These are phyloP conservation scores for Blakeslea trispora DNA, from an alignment of 371 early-diverging fungal genomes.

Conservation along the genomic window DNA sequence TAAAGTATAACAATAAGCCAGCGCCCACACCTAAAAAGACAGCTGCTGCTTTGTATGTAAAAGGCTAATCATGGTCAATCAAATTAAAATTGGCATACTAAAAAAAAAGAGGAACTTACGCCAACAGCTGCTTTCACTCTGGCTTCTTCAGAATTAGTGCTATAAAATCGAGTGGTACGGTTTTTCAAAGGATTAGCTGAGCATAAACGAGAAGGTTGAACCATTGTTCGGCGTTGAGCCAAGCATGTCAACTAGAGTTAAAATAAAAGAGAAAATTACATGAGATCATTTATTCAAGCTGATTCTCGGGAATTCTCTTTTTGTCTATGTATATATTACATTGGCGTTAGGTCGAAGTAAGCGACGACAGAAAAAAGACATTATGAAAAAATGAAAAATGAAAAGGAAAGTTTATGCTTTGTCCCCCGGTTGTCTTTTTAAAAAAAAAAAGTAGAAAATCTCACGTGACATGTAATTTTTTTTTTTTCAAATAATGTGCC, in stretches of 20 bases:
- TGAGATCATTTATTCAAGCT: too few relatives aligned
- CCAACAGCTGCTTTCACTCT: constrained; percentile 26
- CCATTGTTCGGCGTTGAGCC: constrained; percentile 2
- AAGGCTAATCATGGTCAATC: constrained; percentile 29
- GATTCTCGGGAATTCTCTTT: too few relatives aligned
- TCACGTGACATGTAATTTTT: constrained; percentile 6
- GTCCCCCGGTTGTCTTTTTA: neutral
- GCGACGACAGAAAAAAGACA: neutral
- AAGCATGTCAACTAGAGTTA: neutral
- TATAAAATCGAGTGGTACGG: constrained; percentile 6
- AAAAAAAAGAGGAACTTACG: constrained; percentile 7
- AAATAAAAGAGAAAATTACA: too few relatives aligned
- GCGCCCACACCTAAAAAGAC: constrained; percentile 63
- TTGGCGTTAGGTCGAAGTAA: neutral
- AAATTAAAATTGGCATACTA: too few relatives aligned
- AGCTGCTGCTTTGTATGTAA: constrained; percentile 50
- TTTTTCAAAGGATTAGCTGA: neutral
- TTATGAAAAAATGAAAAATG: neutral
- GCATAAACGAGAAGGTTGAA: neutral
- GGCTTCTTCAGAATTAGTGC: constrained; percentile 16
- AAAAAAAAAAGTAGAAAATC: neutral
- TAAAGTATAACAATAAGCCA: constrained; percentile 64
- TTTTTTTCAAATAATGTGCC: too few relatives aligned
- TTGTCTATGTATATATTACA: neutral
- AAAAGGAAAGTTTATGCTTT: neutral